A percentile compares a stretch with the other conserved stretches of the same genome.
These are phyloP conservation scores for Lotus japonicus DNA, from an alignment of 306 rosid species.

Conservation along the genomic window DNA sequence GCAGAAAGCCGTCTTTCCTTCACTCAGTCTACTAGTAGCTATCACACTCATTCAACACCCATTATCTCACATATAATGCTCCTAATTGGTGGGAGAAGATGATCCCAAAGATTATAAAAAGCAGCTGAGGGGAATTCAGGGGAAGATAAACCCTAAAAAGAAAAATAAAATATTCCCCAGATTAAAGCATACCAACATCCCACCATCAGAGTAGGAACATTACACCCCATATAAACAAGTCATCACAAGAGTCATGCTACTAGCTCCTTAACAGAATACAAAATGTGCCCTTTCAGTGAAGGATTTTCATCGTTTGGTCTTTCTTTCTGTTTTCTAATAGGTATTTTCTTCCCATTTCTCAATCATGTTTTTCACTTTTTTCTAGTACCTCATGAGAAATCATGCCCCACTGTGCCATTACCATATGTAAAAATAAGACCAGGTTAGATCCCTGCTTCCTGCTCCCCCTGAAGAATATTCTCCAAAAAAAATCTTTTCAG, in stretches of 20 bases:
- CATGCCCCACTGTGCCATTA: constrained; percentile 24
- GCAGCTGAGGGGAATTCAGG: constrained; percentile 58
- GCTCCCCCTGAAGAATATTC: constrained; percentile 25
- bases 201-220: constrained; percentile 25
- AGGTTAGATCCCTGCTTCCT: constrained; percentile 22
- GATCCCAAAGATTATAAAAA: constrained; percentile 66
- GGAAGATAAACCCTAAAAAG: constrained; percentile 26
- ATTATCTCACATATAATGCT: constrained; percentile 14
- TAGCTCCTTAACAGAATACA: constrained; percentile 24
- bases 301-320: constrained; percentile 3
- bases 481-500: constrained; percentile 24
- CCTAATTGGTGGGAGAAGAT: constrained; percentile 11
- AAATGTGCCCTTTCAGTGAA: constrained; percentile 13
- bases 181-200: constrained; percentile 32
- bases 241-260: constrained; percentile 38
- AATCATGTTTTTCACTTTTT: constrained; percentile 31
- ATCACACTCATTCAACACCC: constrained; percentile 23
- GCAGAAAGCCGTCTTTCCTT: constrained; percentile 19
- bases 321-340: constrained; percentile 25
- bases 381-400: constrained; percentile 38
- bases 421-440: constrained; percentile 28
- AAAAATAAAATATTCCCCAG: constrained; percentile 37
- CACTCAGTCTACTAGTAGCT: constrained; percentile 13
- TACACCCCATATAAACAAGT: constrained; percentile 25
- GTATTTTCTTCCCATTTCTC: constrained; percentile 22